These are phyloP conservation scores for Trametes cingulata DNA, from an alignment of 768 basidiomycete species.

Conservation along the genomic window DNA sequence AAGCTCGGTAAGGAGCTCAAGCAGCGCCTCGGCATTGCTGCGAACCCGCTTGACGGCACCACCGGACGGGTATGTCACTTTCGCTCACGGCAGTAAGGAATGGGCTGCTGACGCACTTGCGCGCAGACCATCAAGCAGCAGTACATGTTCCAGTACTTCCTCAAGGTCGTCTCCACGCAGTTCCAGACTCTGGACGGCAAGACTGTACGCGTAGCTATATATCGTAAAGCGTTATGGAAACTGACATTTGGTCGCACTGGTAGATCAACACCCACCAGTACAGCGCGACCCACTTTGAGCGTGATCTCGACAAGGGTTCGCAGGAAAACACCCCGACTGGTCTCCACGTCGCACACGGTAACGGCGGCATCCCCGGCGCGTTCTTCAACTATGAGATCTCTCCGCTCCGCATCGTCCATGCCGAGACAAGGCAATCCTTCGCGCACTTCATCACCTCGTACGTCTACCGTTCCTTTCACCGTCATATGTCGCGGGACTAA, in stretches of 20 bases:
- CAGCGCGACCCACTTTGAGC: slow-evolving; percentile 94
- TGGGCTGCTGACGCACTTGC: slow-evolving; percentile 1
- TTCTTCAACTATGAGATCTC: slow-evolving; percentile 98
- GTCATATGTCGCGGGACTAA: neutral
- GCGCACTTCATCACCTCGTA: slow-evolving; percentile 98
- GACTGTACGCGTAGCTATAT: slow-evolving; percentile 58
- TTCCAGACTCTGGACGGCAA: slow-evolving; percentile 83
- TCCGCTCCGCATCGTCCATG: slow-evolving; percentile 91
- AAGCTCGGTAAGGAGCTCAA: slow-evolving; percentile 62
- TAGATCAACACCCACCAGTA: slow-evolving; percentile 92
- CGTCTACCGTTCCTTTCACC: slow-evolving; percentile 34
- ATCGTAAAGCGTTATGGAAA: neutral
- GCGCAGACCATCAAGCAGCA: slow-evolving; percentile 70
- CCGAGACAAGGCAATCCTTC: slow-evolving; percentile 90
- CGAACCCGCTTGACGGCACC: slow-evolving; percentile 75
- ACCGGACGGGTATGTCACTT: slow-evolving; percentile 50
- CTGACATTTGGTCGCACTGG: neutral
- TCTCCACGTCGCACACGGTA: slow-evolving; percentile 73
- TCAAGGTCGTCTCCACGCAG: slow-evolving; percentile 97
- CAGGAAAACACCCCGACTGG: slow-evolving; percentile 60
- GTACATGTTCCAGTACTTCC: slow-evolving; percentile 99
- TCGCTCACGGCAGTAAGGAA: neutral
- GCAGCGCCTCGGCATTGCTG: slow-evolving; percentile 68
- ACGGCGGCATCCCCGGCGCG: slow-evolving; percentile 76
- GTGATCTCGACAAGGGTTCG: slow-evolving; percentile 73